Percentiles rank a stretch among this genome's conserved stretches.
phyloP scores from a whole-genome alignment of 2,329 filamentous ascomycete species.

The Exophiala bonariae region DNA sequence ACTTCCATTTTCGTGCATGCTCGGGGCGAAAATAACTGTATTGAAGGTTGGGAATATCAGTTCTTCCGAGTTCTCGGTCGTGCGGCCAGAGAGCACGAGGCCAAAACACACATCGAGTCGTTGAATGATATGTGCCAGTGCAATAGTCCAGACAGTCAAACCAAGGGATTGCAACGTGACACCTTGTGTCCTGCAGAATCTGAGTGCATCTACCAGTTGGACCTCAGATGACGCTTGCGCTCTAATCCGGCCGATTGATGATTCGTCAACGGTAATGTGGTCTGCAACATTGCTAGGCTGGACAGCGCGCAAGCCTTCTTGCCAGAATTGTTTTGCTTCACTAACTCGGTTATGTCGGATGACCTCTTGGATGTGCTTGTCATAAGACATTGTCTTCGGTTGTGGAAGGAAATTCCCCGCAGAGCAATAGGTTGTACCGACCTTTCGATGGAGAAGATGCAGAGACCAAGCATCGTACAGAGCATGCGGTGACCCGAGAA shows the following conservation, averaged over 20 bases:
- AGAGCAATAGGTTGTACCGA: constrained; percentile 8
- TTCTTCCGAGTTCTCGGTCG: constrained; percentile 65
- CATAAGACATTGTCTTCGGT: background rate
- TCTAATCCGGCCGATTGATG: constrained; percentile 36
- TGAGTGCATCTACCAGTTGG: constrained; percentile 42
- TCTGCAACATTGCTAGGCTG: constrained; percentile 7
- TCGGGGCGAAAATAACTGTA: constrained; percentile 71
- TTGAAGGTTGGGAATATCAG: constrained; percentile 91
- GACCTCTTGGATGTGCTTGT: constrained; percentile 53
- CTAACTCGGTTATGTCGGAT: constrained; percentile 51
- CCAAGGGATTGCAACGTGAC: constrained; percentile 76
- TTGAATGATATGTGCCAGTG: constrained; percentile 63
- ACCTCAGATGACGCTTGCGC: constrained; percentile 49
- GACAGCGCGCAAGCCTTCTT: constrained; percentile 54
- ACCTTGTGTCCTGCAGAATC: constrained; percentile 65
- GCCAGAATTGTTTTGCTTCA: constrained; percentile 67
- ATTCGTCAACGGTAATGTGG: background rate
- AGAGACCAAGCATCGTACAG: constrained; percentile 90
- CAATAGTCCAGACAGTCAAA: constrained; percentile 73
- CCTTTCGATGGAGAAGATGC: constrained; percentile 67
- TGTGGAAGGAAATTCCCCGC: background rate
- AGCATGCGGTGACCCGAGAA: constrained; percentile 78
- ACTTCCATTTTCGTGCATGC: constrained; percentile 66
- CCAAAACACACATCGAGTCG: constrained; percentile 79
- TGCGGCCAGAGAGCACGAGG: constrained; percentile 80